Base-by-base conservation (phyloP, 805 yeast genomes). In the Teunomyces barrocoloradensis region DNA sequence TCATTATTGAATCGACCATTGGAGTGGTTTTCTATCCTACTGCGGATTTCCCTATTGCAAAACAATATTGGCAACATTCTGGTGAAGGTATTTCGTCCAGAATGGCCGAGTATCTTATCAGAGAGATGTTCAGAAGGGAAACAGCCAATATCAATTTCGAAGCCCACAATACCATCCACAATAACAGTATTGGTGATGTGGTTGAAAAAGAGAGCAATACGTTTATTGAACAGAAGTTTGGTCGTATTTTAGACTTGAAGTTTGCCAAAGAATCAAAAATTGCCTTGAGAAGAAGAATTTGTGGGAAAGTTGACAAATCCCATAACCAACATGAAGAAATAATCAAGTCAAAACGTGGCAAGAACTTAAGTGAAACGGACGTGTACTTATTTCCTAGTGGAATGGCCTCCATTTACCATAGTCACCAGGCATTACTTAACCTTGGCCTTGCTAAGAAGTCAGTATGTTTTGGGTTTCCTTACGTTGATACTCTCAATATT, bases 31-130 rank as follows among this genome's bases (percentile, higher is more conserved):
- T 94, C 51, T 87, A 86, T 58, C 88, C 88, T 1, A 64, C 72
- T 1, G 70, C 73, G 3, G 82, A 77, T 49, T 82, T 74, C 52
- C 64, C 80, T 1, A 64, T 87, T 3, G 91, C 94, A 34, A 90
- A 89, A 61, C 82, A 82, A 57, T 94, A 89, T 68, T 94, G 99
- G 99, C 97, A 92, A 64, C 97, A 91, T 60, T 74, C 96, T 0
- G 99, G 99, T 23, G 97, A 92, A 65, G 96, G 97, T n/a, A 80
- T 94, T 23, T 88, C 96, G 12, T 88, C 96, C 30, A 75, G 98
- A 57, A 70, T 84, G 62, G 97, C 90, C 1, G 97, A 91, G 65
- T 94, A 89, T 59, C 82, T 87, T 42, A 66, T 86, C 49, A 81
- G 80, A 50, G 88, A 82, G 60, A 67, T 86, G 60, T 77, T 53